Base-by-base conservation (phyloP, 2,329 filamentous ascomycete genomes). In the Periglandula ipomoeae region DNA sequence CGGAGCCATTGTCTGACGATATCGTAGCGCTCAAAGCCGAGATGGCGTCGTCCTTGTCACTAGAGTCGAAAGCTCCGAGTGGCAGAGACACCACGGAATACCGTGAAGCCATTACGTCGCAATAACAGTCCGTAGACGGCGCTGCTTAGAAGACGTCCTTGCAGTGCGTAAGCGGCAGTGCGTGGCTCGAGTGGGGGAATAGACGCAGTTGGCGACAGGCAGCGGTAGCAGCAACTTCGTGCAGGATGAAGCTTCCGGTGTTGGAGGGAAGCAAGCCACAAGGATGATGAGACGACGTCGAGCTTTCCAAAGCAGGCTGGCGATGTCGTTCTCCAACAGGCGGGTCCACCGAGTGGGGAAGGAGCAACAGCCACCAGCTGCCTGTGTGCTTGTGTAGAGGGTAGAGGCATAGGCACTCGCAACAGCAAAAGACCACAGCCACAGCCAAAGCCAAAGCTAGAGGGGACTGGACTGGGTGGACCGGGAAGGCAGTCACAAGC, bases 81-180 rank as follows among this genome's bases (percentile, higher is more conserved):
- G 93, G 93, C 53, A 98, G 79, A 53, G 93, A 97, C 58, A 97
- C 78, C 61, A 97, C 79, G 59, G 90, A 80, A 74, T 95, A 97
- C 62, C 82, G 89, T 57, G 69, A 65, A 47, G 72, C 64, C 74
- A 76, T 77, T 53, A 42, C 53, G 57, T 32, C 44, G 44, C 24
- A 41, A 24, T 4, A 2, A 15, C 19, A 30, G 38, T 42, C 20
- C 38, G n/a, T 13, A 27, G 30, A 40, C 35, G 27, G 46, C 22
- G 17, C 22, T 34, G 32, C 35, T 22, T n/a, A 27, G 19, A 11
- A 8, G 15, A n/a, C n/a, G n/a, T n/a, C n/a, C n/a, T n/a, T n/a
- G n/a, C n/a, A n/a, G n/a, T n/a, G n/a, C n/a, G n/a, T n/a, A n/a
- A n/a, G n/a, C n/a, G n/a, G n/a, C n/a, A n/a, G n/a, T n/a, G n/a